Evolutionary conservation across 108 stramenopile genomes (phyloP).

Genomic region (Nannochloropsis salina): DNA sequence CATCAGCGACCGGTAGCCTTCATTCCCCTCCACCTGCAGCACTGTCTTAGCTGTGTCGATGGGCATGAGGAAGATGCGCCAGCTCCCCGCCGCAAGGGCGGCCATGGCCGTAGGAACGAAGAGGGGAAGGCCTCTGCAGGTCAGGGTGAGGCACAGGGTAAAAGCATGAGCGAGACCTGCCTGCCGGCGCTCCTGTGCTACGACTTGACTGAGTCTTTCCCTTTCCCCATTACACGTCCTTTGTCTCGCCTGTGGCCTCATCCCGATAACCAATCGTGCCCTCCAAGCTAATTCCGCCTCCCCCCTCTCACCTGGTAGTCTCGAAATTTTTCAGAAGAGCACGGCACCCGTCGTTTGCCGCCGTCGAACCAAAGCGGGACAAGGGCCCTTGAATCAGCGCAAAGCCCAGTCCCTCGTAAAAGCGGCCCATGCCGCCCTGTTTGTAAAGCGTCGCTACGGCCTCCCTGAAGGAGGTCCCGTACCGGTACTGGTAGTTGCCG

Average conservation of each 20-base stretch:
- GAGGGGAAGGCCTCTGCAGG: slow-evolving; percentile 60
- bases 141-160: too few species aligned
- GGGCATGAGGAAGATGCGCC: slow-evolving; percentile 82
- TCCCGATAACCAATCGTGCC: too few species aligned
- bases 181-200: too few species aligned
- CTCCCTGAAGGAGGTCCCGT: slow-evolving; percentile 69
- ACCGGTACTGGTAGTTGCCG: slow-evolving; percentile 88
- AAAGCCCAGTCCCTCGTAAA: slow-evolving; percentile 80
- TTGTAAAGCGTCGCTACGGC: slow-evolving; percentile 74
- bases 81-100: slow-evolving; percentile 68
- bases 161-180: too few species aligned
- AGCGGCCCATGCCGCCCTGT: slow-evolving; percentile 79
- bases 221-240: too few species aligned
- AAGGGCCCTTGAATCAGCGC: slow-evolving; percentile 84
- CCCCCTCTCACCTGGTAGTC: not conserved
- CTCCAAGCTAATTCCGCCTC: too few species aligned
- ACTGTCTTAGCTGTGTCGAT: slow-evolving; percentile 90
- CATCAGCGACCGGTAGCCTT: slow-evolving; percentile 27
- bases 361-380: slow-evolving; percentile 77
- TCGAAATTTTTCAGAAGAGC: slow-evolving; percentile 50
- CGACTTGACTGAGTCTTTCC: too few species aligned
- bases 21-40: slow-evolving; percentile 73
- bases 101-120: slow-evolving; percentile 67
- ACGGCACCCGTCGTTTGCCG: slow-evolving; percentile 75
- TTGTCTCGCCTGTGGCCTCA: too few species aligned